Conservation (phyloP, 2,329 filamentous ascomycete genomes). For the Ophiostoma triangulosporum region DNA sequence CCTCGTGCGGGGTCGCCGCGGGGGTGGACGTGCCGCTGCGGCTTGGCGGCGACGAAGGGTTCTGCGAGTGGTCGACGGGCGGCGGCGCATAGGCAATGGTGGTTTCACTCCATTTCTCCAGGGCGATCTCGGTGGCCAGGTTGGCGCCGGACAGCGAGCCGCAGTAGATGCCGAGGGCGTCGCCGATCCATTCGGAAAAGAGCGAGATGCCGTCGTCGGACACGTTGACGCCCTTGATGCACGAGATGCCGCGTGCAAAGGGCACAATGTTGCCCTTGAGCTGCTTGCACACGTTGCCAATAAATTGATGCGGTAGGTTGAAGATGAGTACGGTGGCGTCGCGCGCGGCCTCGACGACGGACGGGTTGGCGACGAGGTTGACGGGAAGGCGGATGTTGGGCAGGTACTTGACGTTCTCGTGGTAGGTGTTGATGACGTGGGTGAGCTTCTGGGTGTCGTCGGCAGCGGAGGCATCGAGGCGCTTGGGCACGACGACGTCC, state of each 20-base stretch:
- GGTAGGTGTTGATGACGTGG: slow-evolving; percentile 72
- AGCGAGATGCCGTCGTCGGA: slow-evolving; percentile 73
- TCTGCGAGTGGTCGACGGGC: slow-evolving; percentile 61
- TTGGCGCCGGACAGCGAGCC: slow-evolving; percentile 92
- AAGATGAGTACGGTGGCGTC: slow-evolving; percentile 85
- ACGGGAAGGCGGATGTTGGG: slow-evolving; percentile 70
- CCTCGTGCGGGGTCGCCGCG: slow-evolving; percentile 24
- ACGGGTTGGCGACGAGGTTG: slow-evolving; percentile 77
- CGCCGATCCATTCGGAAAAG: slow-evolving; percentile 90
- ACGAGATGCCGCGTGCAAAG: slow-evolving; percentile 85
- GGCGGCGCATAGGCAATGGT: slow-evolving; percentile 95
- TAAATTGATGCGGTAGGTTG: slow-evolving; percentile 95
- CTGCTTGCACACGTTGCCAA: slow-evolving; percentile 70
- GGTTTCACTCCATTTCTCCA: slow-evolving; percentile 91
- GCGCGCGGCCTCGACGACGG: slow-evolving; percentile 64
- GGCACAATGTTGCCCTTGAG: slow-evolving; percentile 81
- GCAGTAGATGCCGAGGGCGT: slow-evolving; percentile 87
- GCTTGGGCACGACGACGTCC: slow-evolving; percentile 58
- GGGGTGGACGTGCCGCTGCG: background rate
- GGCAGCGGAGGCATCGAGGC: slow-evolving; percentile 43
- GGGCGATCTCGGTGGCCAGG: slow-evolving; percentile 84
- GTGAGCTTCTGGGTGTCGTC: slow-evolving; percentile 74
- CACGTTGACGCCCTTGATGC: slow-evolving; percentile 96
- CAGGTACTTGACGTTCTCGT: slow-evolving; percentile 98
- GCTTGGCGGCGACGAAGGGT: slow-evolving; percentile 46